phyloP scores from a whole-genome alignment of 192 early-diverging fungal species.

The Coemansia sp. region DNA sequence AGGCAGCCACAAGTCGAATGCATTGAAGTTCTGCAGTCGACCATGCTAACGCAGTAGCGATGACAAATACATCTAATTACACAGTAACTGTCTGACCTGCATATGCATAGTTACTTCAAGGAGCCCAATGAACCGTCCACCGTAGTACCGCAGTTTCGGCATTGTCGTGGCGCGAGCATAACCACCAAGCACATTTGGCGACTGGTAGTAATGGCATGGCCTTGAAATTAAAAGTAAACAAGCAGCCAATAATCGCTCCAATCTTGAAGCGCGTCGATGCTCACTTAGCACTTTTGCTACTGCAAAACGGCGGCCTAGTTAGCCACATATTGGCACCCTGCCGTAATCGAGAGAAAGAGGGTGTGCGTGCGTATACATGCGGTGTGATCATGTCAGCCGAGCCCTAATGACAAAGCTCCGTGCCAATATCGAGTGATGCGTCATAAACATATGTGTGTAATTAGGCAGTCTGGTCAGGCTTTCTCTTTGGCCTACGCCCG shows the following conservation, averaged over 20 bases:
- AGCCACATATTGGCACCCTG: slow-evolving; percentile 5
- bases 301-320: neutral
- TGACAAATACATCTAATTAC: neutral
- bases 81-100: slow-evolving; percentile 4
- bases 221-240: neutral
- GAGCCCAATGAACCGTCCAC: neutral
- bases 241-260: neutral
- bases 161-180: too few species aligned
- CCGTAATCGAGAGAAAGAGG: neutral
- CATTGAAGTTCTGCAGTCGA: neutral
- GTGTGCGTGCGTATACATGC: neutral
- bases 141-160: slow-evolving; percentile 3
- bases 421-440: slow-evolving; percentile 1
- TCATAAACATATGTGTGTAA: neutral
- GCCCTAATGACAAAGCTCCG: neutral
- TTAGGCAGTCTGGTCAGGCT: slow-evolving; percentile 1
- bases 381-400: neutral
- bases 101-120: slow-evolving; percentile 10
- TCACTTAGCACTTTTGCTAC: neutral
- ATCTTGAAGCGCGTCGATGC: neutral
- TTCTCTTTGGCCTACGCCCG: neutral
- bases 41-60: neutral
- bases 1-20: neutral
- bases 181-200: neutral
- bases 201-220: neutral